phyloP scores from a whole-genome alignment of 2,329 filamentous ascomycete species.

The Cyphellophora attinorum region DNA sequence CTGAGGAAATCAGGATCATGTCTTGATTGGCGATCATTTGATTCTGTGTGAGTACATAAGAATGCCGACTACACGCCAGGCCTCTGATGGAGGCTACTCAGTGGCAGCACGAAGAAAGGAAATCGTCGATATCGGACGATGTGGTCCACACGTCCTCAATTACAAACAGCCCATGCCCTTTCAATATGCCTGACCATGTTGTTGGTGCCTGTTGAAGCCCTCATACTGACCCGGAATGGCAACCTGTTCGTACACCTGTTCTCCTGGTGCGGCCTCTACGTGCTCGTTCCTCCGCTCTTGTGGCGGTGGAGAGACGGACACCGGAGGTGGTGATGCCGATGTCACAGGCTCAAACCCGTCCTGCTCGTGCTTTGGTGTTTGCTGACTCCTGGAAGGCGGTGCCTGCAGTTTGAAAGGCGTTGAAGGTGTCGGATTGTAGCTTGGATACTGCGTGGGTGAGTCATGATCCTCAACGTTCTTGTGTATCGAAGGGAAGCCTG shows the following conservation, averaged over 20 bases:
- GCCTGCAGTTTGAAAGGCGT: constrained; percentile 74
- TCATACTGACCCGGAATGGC: constrained; percentile 80
- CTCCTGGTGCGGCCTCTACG: constrained; percentile 62
- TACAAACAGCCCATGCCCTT: too few species aligned
- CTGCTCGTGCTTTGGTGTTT: constrained; percentile 60
- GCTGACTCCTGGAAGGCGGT: constrained; percentile 68
- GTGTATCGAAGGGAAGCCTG: constrained; percentile 65
- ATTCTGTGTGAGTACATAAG: too few species aligned
- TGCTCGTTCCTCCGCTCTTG: constrained; percentile 50
- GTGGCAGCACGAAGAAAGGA: too few species aligned
- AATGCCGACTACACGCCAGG: too few species aligned
- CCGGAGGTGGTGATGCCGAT: constrained; percentile 26
- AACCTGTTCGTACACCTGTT: constrained; percentile 75
- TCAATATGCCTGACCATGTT: too few species aligned
- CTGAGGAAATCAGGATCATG: too few species aligned
- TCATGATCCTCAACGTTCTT: constrained; percentile 52
- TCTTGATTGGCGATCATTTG: too few species aligned
- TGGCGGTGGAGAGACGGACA: constrained; percentile 20
- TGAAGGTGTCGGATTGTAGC: constrained; percentile 45
- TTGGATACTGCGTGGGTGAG: constrained; percentile 2
- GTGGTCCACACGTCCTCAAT: too few species aligned
- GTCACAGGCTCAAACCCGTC: constrained; percentile 50
- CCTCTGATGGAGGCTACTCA: too few species aligned
- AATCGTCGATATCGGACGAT: too few species aligned
- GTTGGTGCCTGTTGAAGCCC: neutral